Base-by-base conservation (phyloP, 176 grass and related monocot genomes). In the Carex scoparia region DNA sequence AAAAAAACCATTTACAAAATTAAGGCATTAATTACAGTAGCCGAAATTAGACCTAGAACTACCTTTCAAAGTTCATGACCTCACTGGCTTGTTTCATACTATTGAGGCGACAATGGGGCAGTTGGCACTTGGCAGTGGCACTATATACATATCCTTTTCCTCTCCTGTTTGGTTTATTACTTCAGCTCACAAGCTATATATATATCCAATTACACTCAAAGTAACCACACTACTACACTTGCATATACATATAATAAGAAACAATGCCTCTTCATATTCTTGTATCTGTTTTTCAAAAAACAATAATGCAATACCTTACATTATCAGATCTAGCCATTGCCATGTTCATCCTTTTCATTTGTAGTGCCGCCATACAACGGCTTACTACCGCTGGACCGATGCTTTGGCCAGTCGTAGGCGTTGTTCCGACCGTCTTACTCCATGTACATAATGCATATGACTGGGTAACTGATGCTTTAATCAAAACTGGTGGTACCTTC, bases 331-430 rank as follows among this genome's bases (percentile, higher is more conserved):
- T 95, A 40, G 75, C 65, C 16, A 11, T 87, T 23, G 86, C 85
- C 6, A 18, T 72, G 65, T 56, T 88, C 9, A 30, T 83, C 82
- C 76, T 95, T 7, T 91, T 98, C 89, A 60, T 63, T 5, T 85
- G 62, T 77, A 89, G 83, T 79, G 86, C 93, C 5, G 54, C 61
- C 7, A 33, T 83, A 66, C 79, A 74, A 44, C 78, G 91, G 1
- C 65, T 91, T 3, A 60, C 83, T 4, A 61, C 84, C 19, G 78
- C 72, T 1, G 70, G 85, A 0, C 96, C 93, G 0, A 89, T 95
- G 96, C 27, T 95, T 64, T 98, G 96, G 96, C 96, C 96, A 0
- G 85, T 98, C 55, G 2, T 95, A 2, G 96, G 96, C 83, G 44
- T 92, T 55, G 15, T 98, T 28, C 93, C 93, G 0, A 84, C 93